phyloP scores from a whole-genome alignment of 1,284 basidiomycete genomes.

The Naganishia sp. region DNA sequence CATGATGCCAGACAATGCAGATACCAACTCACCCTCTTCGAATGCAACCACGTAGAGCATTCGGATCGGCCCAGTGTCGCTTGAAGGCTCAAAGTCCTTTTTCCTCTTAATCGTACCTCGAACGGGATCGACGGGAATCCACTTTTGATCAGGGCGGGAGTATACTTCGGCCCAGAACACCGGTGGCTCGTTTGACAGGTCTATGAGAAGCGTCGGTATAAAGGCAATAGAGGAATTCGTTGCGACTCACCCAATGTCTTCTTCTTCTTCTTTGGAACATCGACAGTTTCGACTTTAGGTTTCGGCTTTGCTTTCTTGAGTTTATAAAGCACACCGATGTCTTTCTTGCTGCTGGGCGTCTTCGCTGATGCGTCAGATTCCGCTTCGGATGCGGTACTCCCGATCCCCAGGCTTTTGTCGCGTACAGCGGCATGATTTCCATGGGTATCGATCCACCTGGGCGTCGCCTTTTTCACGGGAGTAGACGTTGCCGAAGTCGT shows the following conservation, averaged over 20 bases:
- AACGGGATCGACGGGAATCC: conserved; percentile 91
- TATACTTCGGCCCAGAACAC: conserved; percentile 98
- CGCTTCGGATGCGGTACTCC: conserved; percentile 25
- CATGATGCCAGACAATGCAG: background rate
- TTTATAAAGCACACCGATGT: conserved; percentile 26
- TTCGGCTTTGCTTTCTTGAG: conserved; percentile 35
- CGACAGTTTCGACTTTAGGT: conserved; percentile 37
- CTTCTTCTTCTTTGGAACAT: conserved; percentile 40
- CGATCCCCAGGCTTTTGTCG: conserved; percentile 4
- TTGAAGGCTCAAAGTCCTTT: conserved; percentile 75
- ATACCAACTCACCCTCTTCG: conserved; percentile 75
- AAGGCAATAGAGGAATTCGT: background rate
- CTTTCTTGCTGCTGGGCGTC: conserved; percentile 20
- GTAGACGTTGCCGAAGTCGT: conserved; percentile 26
- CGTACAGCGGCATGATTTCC: conserved; percentile 1
- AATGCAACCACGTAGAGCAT: conserved; percentile 92
- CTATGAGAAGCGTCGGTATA: conserved; percentile 33
- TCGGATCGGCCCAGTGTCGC: conserved; percentile 67
- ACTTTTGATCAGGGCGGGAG: conserved; percentile 83
- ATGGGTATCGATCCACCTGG: conserved; percentile 23
- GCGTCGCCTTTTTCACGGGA: background rate
- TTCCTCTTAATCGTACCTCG: conserved; percentile 76
- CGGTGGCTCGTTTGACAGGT: conserved; percentile 63
- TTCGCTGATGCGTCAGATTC: conserved; percentile 22
- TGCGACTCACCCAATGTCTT: conserved; percentile 41